These are phyloP conservation scores for Fraxinus sp. DNA, from an alignment of 305 asterid genomes.

Conservation along the genomic window DNA sequence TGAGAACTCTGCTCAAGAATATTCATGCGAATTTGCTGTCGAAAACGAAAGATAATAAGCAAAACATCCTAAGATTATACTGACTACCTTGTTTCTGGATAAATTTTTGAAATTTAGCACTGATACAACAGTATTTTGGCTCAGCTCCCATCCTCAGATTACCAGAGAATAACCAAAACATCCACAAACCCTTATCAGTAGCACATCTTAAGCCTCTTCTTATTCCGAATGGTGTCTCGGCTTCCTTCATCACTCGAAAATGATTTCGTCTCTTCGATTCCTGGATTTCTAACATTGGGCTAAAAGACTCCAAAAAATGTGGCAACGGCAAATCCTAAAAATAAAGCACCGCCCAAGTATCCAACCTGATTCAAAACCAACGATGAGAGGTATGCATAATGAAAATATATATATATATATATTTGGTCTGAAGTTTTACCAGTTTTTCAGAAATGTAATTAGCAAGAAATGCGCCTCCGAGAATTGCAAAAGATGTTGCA, in stretches of 20 bases:
- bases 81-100: not conserved
- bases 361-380: slow-evolving; percentile 1
- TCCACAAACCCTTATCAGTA: not conserved
- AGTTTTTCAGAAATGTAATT: slow-evolving; percentile 86
- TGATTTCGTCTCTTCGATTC: not conserved
- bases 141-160: not conserved
- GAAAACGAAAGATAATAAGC: too few relatives aligned
- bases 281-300: not conserved
- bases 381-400: not conserved
- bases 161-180: not conserved
- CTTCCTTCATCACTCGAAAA: not conserved
- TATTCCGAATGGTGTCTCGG: not conserved
- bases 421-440: slow-evolving; percentile 39
- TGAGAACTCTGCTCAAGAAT: too few relatives aligned
- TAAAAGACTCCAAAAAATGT: slow-evolving; percentile 8
- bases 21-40: too few relatives aligned
- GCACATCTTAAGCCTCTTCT: not conserved
- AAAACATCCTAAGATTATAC: not conserved
- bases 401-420: too few relatives aligned
- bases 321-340: slow-evolving; percentile 8
- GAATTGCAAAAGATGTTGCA: slow-evolving; percentile 76
- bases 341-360: slow-evolving; percentile 6
- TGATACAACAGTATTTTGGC: not conserved
- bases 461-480: slow-evolving; percentile 91
- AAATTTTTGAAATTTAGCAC: not conserved